phyloP scores from a whole-genome alignment of 345 rosid species.

The Durio zibethinus region DNA sequence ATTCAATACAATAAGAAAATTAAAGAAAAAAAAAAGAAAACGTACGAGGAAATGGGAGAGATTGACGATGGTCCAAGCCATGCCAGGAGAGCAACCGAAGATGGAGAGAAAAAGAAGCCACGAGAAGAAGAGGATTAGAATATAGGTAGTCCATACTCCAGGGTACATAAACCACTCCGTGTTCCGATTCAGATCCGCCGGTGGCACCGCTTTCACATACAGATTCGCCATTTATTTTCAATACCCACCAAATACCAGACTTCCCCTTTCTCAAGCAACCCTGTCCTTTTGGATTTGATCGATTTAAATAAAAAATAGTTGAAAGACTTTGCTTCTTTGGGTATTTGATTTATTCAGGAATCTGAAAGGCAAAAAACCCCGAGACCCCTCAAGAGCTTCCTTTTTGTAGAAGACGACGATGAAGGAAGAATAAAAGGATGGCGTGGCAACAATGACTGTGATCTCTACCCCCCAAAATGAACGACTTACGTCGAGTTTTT shows the following conservation, averaged over 20 bases:
- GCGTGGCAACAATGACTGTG: not conserved
- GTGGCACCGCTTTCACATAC: conserved; percentile 66
- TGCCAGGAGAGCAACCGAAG: conserved; percentile 67
- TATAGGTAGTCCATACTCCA: conserved; percentile 77
- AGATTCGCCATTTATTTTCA: conserved; percentile 35
- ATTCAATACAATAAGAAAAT: not conserved
- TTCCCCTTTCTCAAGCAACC: not conserved
- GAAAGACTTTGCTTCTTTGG: not conserved
- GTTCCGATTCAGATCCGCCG: conserved; percentile 80
- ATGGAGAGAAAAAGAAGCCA: conserved; percentile 71
- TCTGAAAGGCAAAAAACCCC: not conserved
- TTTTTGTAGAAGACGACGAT: not conserved
- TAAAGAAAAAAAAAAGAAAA: not conserved
- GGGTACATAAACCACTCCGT: conserved; percentile 89
- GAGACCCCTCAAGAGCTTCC: not conserved
- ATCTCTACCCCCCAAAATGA: too few relatives aligned
- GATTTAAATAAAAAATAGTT: not conserved
- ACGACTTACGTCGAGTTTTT: too few relatives aligned
- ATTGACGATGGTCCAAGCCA: conserved; percentile 84
- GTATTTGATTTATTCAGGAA: not conserved
- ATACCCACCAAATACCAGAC: not conserved
- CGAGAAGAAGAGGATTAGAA: conserved; percentile 62
- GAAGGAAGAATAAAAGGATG: not conserved
- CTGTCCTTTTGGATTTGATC: not conserved
- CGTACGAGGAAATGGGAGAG: conserved; percentile 63